Conservation (phyloP, 371 early-diverging fungal genomes). For the Mortierella sp. region DNA sequence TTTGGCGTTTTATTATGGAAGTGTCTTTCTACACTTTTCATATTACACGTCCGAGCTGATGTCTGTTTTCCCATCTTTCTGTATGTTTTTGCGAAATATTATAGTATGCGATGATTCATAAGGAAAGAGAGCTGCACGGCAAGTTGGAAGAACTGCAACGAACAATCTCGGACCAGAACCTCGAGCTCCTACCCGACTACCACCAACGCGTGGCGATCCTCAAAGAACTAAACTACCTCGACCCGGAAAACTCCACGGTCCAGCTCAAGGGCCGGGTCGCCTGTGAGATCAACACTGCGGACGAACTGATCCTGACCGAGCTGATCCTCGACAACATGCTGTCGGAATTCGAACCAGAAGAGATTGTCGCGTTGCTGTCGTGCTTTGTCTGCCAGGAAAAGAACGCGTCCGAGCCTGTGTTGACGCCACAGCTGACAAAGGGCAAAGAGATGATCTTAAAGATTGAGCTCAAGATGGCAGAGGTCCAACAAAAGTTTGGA, state of each 20-base stretch:
- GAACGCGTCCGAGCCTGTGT: slow-evolving; percentile 50
- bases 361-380: slow-evolving; percentile 96
- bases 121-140: slow-evolving; percentile 72
- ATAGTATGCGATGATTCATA: slow-evolving; percentile 79
- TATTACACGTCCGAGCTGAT: neutral
- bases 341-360: slow-evolving; percentile 89
- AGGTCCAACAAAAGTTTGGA: slow-evolving; percentile 81
- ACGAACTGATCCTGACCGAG: slow-evolving; percentile 98
- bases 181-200: slow-evolving; percentile 94
- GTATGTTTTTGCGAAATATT: neutral
- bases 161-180: slow-evolving; percentile 90
- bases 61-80: neutral
- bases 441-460: slow-evolving; percentile 73
- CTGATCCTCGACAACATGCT: slow-evolving; percentile 97
- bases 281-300: slow-evolving; percentile 97
- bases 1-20: neutral
- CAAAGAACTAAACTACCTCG: slow-evolving; percentile 82
- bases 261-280: slow-evolving; percentile 99
- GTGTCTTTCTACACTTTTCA: neutral
- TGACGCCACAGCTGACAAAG: slow-evolving; percentile 54
- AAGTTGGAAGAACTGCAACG: slow-evolving; percentile 82
- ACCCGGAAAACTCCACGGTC: slow-evolving; percentile 83
- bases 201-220: slow-evolving; percentile 90
- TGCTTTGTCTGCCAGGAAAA: slow-evolving; percentile 98
- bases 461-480: slow-evolving; percentile 79